Percentiles rank a stretch among this genome's conserved stretches.
Conservation (phyloP, 2,329 filamentous ascomycete genomes). For the Laburnicola sp. region DNA sequence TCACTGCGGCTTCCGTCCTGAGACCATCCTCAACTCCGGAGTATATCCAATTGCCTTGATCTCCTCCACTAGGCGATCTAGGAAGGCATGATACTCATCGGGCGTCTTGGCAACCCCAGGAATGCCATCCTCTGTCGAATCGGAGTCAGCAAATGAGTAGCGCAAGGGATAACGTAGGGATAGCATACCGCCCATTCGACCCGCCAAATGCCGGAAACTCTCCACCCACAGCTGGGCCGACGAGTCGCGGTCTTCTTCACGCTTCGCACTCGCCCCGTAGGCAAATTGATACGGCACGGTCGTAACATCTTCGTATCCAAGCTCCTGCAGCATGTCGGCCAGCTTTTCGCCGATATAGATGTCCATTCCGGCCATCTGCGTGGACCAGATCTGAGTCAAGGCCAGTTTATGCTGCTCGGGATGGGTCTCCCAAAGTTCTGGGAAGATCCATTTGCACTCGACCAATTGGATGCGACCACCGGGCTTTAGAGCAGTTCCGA, state of each 20-base stretch:
- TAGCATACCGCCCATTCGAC: neutral
- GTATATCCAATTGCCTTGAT: slow-evolving; percentile 3
- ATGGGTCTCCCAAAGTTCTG: neutral
- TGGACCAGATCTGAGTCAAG: neutral
- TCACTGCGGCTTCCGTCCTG: slow-evolving; percentile 1
- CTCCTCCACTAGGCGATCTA: neutral
- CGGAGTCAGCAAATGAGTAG: neutral
- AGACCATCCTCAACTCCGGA: neutral
- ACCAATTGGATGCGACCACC: slow-evolving; percentile 3
- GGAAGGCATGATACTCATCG: neutral
- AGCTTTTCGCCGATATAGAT: slow-evolving; percentile 2
- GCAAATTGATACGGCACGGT: neutral
- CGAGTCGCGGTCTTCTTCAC: neutral
- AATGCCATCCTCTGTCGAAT: neutral
- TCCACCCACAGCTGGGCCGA: neutral
- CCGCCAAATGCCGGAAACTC: neutral
- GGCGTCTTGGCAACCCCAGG: neutral
- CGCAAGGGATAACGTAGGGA: neutral
- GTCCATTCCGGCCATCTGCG: neutral
- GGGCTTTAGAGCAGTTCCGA: neutral
- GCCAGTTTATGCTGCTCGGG: slow-evolving; percentile 4
- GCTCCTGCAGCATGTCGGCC: neutral
- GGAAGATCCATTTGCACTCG: slow-evolving; percentile 3
- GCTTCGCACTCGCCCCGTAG: neutral
- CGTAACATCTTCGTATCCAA: slow-evolving; percentile 4